phyloP scores from a whole-genome alignment of 2,329 filamentous ascomycete species.

The Bisporella sp. region DNA sequence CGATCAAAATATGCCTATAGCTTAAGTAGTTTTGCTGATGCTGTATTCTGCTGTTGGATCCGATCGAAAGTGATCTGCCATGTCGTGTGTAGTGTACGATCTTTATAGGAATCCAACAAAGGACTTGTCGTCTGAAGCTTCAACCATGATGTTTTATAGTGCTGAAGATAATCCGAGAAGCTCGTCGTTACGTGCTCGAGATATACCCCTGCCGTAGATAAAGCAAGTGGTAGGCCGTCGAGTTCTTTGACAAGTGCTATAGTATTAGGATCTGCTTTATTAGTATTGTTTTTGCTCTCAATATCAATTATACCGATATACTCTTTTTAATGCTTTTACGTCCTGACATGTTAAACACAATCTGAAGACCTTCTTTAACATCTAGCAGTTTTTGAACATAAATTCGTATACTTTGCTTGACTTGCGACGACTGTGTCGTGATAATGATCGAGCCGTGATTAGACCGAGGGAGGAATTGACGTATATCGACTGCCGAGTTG shows the following conservation, averaged over 20 bases:
- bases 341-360: slow-evolving; percentile 17
- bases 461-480: slow-evolving; percentile 4
- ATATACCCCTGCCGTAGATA: slow-evolving; percentile 7
- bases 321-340: slow-evolving; percentile 13
- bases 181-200: slow-evolving; percentile 5
- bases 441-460: slow-evolving; percentile 13
- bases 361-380: slow-evolving; percentile 13
- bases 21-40: slow-evolving; percentile 14
- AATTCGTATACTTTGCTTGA: neutral
- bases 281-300: neutral
- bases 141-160: slow-evolving; percentile 10
- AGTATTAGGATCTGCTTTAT: slow-evolving; percentile 4
- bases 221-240: slow-evolving; percentile 3
- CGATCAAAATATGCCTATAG: slow-evolving; percentile 16
- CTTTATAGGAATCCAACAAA: slow-evolving; percentile 9
- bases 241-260: slow-evolving; percentile 7
- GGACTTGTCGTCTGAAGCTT: slow-evolving; percentile 9
- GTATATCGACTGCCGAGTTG: slow-evolving; percentile 3
- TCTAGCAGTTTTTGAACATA: slow-evolving; percentile 8
- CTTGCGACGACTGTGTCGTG: neutral
- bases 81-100: slow-evolving; percentile 18
- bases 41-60: slow-evolving; percentile 24
- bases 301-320: slow-evolving; percentile 12
- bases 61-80: slow-evolving; percentile 18
- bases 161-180: slow-evolving; percentile 13